Base-by-base conservation (phyloP, 331 rosid genomes). In the Phaseolus coccineus region DNA sequence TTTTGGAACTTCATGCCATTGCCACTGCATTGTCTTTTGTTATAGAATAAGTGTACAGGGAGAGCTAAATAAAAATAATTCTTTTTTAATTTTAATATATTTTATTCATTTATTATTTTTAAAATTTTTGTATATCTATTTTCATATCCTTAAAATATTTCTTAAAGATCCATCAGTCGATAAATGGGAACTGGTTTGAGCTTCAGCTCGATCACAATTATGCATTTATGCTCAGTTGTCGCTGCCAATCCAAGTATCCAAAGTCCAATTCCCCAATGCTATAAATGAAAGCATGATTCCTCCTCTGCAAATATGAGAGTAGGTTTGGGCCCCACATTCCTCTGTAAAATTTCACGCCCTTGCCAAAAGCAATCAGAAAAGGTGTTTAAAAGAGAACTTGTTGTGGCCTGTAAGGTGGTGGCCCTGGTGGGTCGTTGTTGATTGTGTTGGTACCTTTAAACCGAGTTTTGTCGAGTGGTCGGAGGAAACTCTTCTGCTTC, bases 401-500 rank as follows among this genome's bases (percentile, higher is more conserved):
- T 78, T 76, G 91, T 82, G 90, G 83, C 77, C 81, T 73, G 77
- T 68, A 48, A 77, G 89, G 94, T 83, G 90, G 97, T 89, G 92
- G 92, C 87, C 68, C 80, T 83, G 88, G 95, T 88, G 94, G 97
- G 88, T 67, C 88, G 82, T 62, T 27, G 57, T 88, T 90, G 97
- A 91, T 88, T 87, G 90, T 74, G 93, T 86, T 82, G 78, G 86
- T 75, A 59, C 82, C 82, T 87, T 84, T 86, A 87, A 74, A 78
- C 83, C 84, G 77, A 79, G 89, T 80, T 35, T 72, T 93, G 98
- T 94, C 98, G 85, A 71, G 27, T 69, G 88, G 98, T 94, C 96
- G 96, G 96, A 78, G 76, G 77, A 77, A 79, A 75, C 84, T 63
- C 75, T 65, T 78, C 74, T 52, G 42, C 71, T 80, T 52, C 30